These are phyloP conservation scores for Aspergillus nomiae DNA, from an alignment of 2,329 filamentous ascomycete genomes.

Conservation along the genomic window DNA sequence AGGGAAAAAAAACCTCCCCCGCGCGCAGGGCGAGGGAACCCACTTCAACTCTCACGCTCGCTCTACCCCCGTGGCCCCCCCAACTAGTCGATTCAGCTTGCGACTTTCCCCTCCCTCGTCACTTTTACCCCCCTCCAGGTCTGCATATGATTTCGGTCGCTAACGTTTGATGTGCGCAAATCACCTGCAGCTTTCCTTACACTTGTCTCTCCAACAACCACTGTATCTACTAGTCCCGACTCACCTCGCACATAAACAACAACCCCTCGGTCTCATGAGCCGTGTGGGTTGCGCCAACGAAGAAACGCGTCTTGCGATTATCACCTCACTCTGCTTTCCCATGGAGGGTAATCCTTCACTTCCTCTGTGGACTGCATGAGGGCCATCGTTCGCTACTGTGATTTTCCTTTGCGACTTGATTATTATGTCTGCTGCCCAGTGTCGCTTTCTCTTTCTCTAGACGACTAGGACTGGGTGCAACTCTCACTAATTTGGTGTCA, in stretches of 20 bases:
- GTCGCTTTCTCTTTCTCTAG: slow-evolving; percentile 12
- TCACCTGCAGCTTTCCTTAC: slow-evolving; percentile 19
- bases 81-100: not conserved
- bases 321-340: slow-evolving; percentile 15
- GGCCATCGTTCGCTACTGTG: slow-evolving; percentile 18
- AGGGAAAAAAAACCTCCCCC: not conserved
- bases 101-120: slow-evolving; percentile 1
- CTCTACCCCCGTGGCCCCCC: not conserved
- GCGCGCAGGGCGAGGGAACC: not conserved
- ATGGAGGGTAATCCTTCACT: slow-evolving; percentile 25
- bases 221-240: not conserved
- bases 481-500: slow-evolving; percentile 1
- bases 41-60: not conserved
- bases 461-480: not conserved
- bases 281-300: slow-evolving; percentile 7
- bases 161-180: slow-evolving; percentile 19
- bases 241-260: slow-evolving; percentile 7
- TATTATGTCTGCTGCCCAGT: slow-evolving; percentile 18
- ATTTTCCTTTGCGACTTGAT: slow-evolving; percentile 10
- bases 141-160: slow-evolving; percentile 13
- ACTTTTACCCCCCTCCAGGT: not conserved
- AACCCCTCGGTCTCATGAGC: slow-evolving; percentile 2
- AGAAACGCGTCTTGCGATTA: slow-evolving; percentile 7
- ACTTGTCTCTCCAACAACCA: slow-evolving; percentile 11
- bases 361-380: slow-evolving; percentile 22